These are phyloP conservation scores for Jacaranda mimosifolia DNA, from an alignment of 257 asterid genomes.

Conservation along the genomic window DNA sequence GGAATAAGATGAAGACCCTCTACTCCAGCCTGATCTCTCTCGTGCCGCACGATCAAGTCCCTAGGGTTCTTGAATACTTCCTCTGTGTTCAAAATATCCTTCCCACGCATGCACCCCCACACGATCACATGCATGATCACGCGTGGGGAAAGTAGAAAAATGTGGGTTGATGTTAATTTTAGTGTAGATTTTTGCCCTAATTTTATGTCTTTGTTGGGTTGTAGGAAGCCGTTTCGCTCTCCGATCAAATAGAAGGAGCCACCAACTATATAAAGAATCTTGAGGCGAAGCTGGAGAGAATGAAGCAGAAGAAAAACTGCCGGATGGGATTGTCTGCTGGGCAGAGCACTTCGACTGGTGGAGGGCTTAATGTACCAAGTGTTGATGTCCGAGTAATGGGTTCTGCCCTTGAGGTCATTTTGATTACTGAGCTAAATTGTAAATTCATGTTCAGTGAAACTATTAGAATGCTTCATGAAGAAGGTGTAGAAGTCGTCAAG, in stretches of 20 bases:
- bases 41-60: conserved; percentile 49
- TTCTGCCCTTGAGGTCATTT: conserved; percentile 53
- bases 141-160: too few relatives aligned
- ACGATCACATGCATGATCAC: too few relatives aligned
- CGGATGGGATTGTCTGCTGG: conserved; percentile 6
- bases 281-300: conserved; percentile 55
- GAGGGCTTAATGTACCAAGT: conserved; percentile 43
- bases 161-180: neutral
- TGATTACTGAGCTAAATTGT: conserved; percentile 53
- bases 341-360: conserved; percentile 7
- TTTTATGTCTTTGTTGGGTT: neutral
- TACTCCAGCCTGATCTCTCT: conserved; percentile 61
- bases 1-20: conserved; percentile 74
- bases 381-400: conserved; percentile 60
- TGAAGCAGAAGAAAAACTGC: conserved; percentile 62
- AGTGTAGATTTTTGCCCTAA: neutral
- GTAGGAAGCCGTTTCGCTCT: conserved; percentile 59
- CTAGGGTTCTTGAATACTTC: conserved; percentile 50
- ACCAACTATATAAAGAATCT: conserved; percentile 62
- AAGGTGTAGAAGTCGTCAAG: conserved; percentile 60
- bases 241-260: conserved; percentile 75
- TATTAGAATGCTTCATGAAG: conserved; percentile 64
- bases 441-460: conserved; percentile 60
- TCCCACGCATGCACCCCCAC: neutral
- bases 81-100: neutral